These are phyloP conservation scores for Fusarium pininemorale DNA, from an alignment of 2,329 filamentous ascomycete species.

Conservation along the genomic window DNA sequence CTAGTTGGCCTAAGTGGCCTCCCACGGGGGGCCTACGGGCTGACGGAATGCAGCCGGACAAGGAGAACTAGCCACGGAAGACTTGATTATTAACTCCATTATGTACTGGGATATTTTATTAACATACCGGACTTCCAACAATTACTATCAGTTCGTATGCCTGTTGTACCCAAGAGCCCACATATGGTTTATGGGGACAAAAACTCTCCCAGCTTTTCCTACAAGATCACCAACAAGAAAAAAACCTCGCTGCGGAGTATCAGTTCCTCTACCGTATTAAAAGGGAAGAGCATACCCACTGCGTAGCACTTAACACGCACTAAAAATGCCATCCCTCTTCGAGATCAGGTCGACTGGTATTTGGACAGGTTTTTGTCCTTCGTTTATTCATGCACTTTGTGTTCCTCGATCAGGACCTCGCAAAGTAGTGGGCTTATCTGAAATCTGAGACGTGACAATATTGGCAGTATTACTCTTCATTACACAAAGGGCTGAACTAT, in stretches of 20 bases:
- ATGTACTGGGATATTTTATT: conserved; percentile 1
- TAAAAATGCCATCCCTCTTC: not conserved
- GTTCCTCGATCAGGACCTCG: not conserved
- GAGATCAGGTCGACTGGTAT: not conserved
- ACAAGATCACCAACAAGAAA: not conserved
- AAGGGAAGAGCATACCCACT: not conserved
- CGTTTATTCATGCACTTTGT: not conserved
- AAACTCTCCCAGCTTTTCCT: not conserved
- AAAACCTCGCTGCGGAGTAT: not conserved
- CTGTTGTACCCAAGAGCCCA: not conserved
- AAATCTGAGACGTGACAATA: not conserved
- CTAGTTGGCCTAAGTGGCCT: conserved; percentile 37
- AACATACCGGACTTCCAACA: not conserved
- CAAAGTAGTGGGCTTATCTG: not conserved
- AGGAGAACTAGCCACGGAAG: not conserved
- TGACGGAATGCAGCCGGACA: conserved; percentile 29
- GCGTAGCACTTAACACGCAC: conserved; percentile 2
- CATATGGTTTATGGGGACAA: not conserved
- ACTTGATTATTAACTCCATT: not conserved
- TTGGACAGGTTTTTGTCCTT: not conserved
- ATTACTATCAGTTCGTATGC: not conserved
- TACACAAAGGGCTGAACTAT: not conserved
- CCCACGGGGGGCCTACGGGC: conserved; percentile 32
- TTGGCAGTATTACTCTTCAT: not conserved
- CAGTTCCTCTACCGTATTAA: not conserved